A percentile compares a stretch with the other conserved stretches of the same genome.
These are phyloP conservation scores for Ceratocystis cubensis DNA, from an alignment of 2,329 filamentous ascomycete species.

Conservation along the genomic window DNA sequence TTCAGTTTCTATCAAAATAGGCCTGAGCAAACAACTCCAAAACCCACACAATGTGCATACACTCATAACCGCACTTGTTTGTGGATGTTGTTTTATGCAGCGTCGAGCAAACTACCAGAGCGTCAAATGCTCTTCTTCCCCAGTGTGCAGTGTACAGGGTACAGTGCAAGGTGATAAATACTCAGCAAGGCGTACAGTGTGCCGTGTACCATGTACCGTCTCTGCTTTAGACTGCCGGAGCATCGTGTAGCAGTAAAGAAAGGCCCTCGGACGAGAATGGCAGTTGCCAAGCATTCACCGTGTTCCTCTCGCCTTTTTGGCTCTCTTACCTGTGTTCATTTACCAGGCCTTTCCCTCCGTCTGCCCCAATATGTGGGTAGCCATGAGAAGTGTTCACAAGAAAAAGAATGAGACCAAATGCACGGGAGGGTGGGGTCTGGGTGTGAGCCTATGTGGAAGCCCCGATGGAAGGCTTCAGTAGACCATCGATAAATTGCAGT, in stretches of 20 bases:
- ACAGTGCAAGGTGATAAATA: neutral
- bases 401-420: neutral
- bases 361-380: constrained; percentile 1
- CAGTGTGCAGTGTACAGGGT: neutral
- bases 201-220: neutral
- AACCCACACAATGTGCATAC: neutral
- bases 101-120: neutral
- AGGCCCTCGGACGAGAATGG: constrained; percentile 5
- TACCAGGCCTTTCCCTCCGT: neutral
- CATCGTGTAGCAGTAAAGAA: constrained; percentile 1
- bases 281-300: neutral
- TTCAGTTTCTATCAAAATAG: neutral
- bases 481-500: neutral
- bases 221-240: neutral
- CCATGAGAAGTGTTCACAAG: neutral
- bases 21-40: neutral
- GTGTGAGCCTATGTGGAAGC: neutral
- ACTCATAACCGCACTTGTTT: neutral
- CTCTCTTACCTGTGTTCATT: neutral
- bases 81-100: neutral
- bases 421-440: neutral
- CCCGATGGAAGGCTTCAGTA: neutral
- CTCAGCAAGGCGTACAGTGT: neutral
- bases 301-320: neutral
- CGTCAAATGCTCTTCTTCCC: neutral